These are phyloP conservation scores for Venturia aucupariae DNA, from an alignment of 2,329 filamentous ascomycete genomes.

Conservation along the genomic window DNA sequence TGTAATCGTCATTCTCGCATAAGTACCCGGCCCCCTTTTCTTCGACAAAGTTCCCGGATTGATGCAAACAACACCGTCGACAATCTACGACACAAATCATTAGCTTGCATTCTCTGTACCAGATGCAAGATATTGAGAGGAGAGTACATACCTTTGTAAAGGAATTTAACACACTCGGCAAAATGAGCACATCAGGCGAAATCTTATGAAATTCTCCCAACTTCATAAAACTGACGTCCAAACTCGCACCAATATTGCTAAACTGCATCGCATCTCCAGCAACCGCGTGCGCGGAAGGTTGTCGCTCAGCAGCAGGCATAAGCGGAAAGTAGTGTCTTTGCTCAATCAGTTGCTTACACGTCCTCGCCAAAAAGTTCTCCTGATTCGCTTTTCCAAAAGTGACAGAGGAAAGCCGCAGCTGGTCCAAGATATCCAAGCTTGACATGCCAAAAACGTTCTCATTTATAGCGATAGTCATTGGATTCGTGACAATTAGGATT, in stretches of 20 bases:
- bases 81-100: conserved; percentile 49
- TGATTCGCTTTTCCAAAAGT: conserved; percentile 46
- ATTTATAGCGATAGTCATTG: conserved; percentile 81
- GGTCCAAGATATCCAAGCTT: conserved; percentile 73
- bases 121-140: conserved; percentile 16
- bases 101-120: conserved; percentile 14
- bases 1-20: conserved; percentile 67
- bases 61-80: conserved; percentile 80
- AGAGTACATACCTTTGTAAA: conserved; percentile 66
- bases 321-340: conserved; percentile 87
- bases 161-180: conserved; percentile 72
- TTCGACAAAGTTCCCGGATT: conserved; percentile 88
- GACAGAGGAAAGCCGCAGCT: conserved; percentile 68
- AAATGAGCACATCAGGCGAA: conserved; percentile 72
- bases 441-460: conserved; percentile 76
- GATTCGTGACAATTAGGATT: conserved; percentile 74
- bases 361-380: conserved; percentile 56
- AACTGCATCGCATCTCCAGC: conserved; percentile 32
- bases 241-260: conserved; percentile 53
- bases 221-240: conserved; percentile 79
- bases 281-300: conserved; percentile 39
- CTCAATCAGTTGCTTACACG: conserved; percentile 71
- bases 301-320: conserved; percentile 67
- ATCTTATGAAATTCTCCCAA: conserved; percentile 85
- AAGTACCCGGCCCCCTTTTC: conserved; percentile 74